Base-by-base conservation (phyloP, 257 asterid genomes). In the Gynochthodes officinalis region DNA sequence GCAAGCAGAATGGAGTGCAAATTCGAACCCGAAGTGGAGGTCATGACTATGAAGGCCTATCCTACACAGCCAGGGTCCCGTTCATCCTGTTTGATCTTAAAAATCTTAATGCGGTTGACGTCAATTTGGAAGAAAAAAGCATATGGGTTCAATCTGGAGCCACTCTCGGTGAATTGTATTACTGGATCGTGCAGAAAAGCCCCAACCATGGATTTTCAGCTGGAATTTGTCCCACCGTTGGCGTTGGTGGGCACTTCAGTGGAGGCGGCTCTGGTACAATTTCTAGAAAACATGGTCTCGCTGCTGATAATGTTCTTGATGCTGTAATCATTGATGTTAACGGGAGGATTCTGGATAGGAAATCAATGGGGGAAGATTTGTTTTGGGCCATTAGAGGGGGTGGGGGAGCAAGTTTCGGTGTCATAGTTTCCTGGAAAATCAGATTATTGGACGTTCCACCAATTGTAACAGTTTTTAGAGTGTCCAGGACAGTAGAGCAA, bases 301-400 rank as follows among this genome's bases (percentile, higher is more conserved):
- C 89, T 5, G 89, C 88, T 2, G 91, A 88, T 66, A 80, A 81
- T 52, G 61, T 86, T 49, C 19, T 81, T 0, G 91, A 87, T 67
- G 90, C 93, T 16, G 63, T 72, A 2, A 21, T 84, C 23, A 57
- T 87, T 32, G 82, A 86, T 18, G 86, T n/a, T 0, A 21, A 68
- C 0, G 93, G 91, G 0, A 49, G 46, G 5, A 76, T 84, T 61
- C 84, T 79, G 5, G 83, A 89, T 42, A 68, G 87, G 35, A n/a
- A 67, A 46, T 73, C 78, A n/a, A 87, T 87, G 96, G 96, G 88
- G 1, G 88, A 83, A 39, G 89, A 86, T 61, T 48, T 83, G 25
- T 89, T 85, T 42, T 89, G 92, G 92, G 92, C 90, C 0, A 81
- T 89, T 15, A 63, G 91, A 74, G 96, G 91, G 5, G 96, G 96